Evolutionary conservation across 169 alveolate species (phyloP).

Genomic region (Ichthyophthirius multifiliis): DNA sequence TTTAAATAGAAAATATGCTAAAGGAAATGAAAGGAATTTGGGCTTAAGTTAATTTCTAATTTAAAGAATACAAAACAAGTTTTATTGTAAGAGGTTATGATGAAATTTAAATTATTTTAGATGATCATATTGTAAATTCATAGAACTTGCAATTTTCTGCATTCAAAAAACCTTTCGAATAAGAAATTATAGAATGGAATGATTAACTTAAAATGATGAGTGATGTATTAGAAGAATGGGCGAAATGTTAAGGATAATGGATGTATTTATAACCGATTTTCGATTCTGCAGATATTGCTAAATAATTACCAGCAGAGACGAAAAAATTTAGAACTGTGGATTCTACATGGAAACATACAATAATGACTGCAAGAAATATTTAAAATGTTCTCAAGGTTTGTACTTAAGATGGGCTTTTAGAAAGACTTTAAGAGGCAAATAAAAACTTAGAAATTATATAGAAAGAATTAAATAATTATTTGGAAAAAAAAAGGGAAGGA

Average conservation of each 20-base stretch:
- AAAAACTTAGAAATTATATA: constrained; percentile 90
- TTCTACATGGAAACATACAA: constrained; percentile 88
- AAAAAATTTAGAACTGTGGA: constrained; percentile 92
- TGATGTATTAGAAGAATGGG: constrained; percentile 90
- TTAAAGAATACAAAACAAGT: constrained; percentile 69
- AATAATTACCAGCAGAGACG: constrained; percentile 91
- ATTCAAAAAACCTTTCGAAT: constrained; percentile 92
- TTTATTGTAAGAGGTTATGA: constrained; percentile 79
- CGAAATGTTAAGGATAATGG: constrained; percentile 90
- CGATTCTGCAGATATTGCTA: constrained; percentile 89
- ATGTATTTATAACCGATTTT: constrained; percentile 87
- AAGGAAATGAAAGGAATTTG: constrained; percentile 82
- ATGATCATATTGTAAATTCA: constrained; percentile 92
- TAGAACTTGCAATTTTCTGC: constrained; percentile 93
- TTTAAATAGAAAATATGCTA: constrained; percentile 78
- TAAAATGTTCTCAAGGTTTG: constrained; percentile 82
- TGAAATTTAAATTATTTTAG: constrained; percentile 89
- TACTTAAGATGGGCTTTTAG: constrained; percentile 89
- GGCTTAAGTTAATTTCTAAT: constrained; percentile 73
- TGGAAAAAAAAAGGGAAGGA: constrained; percentile 89
- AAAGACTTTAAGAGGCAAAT: constrained; percentile 88
- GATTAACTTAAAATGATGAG: constrained; percentile 85
- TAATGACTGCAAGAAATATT: constrained; percentile 79
- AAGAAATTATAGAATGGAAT: constrained; percentile 90
- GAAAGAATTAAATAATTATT: constrained; percentile 88